A percentile compares a stretch with the other conserved stretches of the same genome.
phyloP scores from a whole-genome alignment of 1,284 basidiomycete genomes.

The Cutaneotrichosporon mucoides region DNA sequence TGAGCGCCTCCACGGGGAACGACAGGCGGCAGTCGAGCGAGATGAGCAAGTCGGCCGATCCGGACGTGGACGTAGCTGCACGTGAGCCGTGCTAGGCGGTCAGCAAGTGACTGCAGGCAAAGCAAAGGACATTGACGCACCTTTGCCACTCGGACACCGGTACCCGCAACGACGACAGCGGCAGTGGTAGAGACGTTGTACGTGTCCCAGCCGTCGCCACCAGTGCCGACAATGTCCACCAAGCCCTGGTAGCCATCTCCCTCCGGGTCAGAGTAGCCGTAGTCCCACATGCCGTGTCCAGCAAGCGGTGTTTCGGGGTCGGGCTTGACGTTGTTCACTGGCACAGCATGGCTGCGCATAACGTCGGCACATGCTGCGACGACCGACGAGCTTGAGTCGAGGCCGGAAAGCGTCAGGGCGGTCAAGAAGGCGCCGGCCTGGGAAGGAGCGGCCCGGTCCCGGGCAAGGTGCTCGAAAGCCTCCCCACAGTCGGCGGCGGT shows the following conservation, averaged over 20 bases:
- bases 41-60: constrained; percentile 90
- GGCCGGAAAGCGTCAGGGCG: constrained; percentile 68
- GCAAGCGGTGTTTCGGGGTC: constrained; percentile 13
- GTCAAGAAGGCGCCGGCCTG: constrained; percentile 81
- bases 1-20: constrained; percentile 60
- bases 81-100: constrained; percentile 74
- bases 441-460: constrained; percentile 8
- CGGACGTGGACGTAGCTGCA: constrained; percentile 91
- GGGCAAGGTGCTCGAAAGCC: constrained; percentile 68
- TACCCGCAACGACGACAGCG: constrained; percentile 88
- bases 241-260: constrained; percentile 45
- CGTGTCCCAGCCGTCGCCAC: constrained; percentile 95
- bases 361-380: constrained; percentile 72
- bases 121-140: constrained; percentile 48
- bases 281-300: constrained; percentile 44
- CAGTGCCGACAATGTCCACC: constrained; percentile 66
- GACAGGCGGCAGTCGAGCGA: constrained; percentile 77
- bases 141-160: constrained; percentile 89
- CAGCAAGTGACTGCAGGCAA: too few relatives aligned
- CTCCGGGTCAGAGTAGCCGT: constrained; percentile 42
- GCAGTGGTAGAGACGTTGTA: constrained; percentile 98
- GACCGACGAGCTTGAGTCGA: constrained; percentile 69
- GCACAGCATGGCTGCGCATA: constrained; percentile 62
- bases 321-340: constrained; percentile 50
- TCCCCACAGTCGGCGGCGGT: constrained; percentile 63